Base-by-base conservation (phyloP, 768 basidiomycete species). In the Amanita molliuscula region DNA sequence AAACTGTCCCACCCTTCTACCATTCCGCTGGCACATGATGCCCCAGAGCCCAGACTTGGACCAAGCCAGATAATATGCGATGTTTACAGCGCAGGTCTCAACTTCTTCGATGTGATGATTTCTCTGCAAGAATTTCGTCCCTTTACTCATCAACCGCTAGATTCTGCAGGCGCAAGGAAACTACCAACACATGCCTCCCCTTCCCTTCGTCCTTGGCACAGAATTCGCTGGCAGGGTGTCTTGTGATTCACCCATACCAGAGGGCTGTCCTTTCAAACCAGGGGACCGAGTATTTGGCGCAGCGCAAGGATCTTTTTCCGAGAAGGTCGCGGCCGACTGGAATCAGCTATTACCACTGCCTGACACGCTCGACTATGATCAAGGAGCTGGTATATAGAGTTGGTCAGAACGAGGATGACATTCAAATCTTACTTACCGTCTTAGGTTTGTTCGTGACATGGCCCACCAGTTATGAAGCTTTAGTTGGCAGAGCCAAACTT, bases 261-360 rank as follows among this genome's bases (percentile, higher is more conserved):
- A 73, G 25, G 86, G 81, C 6, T 95, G 90, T 61, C 74, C 76
- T 0, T 88, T 82, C 59, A 81, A 82, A 59, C 78, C 74, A 2
- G 95, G 95, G 3, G 89, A 96, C 54, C 72, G 89, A 36, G 88
- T 99, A 0, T 95, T 96, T 56, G 94, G 95, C 5, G 77, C 77
- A 10, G 73, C 71, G 0, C 82, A 88, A 59, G 96, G 94, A 5
- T 71, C 82, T 2, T 91, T 79, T 63, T 88, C 84, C 2, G 94
- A 97, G 51, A 79, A 77, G 56, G 72, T 88, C 47, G 78, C 76
- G 0, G 79, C 71, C 8, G 64, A 76, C 36, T 76, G 74, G 63
- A 63, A 61, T 10, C 53, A 55, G 6, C 61, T 93, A 10, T 59
- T 82, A 8, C 78, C 78, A 18, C 75, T 98, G 11, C 94, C 95